Conservation (phyloP, 345 rosid species). For the Syzygium jambos region DNA sequence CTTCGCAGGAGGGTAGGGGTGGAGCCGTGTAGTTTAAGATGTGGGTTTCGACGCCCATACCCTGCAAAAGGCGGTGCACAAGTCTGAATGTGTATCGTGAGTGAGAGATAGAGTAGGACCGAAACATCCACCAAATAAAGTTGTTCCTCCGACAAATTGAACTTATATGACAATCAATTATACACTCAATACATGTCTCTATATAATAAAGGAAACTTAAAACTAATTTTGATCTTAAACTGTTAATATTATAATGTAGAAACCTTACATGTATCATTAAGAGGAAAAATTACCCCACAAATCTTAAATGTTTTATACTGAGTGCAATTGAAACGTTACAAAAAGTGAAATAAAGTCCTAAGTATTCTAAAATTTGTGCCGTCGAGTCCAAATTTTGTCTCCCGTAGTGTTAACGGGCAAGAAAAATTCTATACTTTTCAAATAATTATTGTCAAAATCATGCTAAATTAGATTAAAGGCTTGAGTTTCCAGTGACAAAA, state of each 20-base stretch:
- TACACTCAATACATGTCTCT: neutral
- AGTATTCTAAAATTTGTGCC: neutral
- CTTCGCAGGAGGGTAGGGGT: too few relatives aligned
- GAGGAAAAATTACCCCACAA: neutral
- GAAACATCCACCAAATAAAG: neutral
- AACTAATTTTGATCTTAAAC: neutral
- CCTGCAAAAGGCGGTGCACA: too few relatives aligned
- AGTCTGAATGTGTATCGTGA: too few relatives aligned
- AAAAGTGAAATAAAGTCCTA: neutral
- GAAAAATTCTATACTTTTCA: neutral
- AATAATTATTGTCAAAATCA: neutral
- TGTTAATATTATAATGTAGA: neutral
- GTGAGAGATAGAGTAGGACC: too few relatives aligned
- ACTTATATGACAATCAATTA: too few relatives aligned
- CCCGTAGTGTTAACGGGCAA: neutral
- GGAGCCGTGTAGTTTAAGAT: too few relatives aligned
- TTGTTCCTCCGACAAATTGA: neutral
- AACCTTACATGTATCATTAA: neutral
- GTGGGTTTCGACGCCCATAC: too few relatives aligned
- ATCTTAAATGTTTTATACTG: neutral
- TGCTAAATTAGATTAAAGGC: neutral
- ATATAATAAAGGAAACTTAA: neutral
- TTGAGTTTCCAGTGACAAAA: neutral
- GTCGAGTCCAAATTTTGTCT: neutral
- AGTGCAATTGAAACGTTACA: neutral